Evolutionary conservation across 2,329 filamentous ascomycete species (phyloP).

Genomic region (Dryadomyces quercivorus): DNA sequence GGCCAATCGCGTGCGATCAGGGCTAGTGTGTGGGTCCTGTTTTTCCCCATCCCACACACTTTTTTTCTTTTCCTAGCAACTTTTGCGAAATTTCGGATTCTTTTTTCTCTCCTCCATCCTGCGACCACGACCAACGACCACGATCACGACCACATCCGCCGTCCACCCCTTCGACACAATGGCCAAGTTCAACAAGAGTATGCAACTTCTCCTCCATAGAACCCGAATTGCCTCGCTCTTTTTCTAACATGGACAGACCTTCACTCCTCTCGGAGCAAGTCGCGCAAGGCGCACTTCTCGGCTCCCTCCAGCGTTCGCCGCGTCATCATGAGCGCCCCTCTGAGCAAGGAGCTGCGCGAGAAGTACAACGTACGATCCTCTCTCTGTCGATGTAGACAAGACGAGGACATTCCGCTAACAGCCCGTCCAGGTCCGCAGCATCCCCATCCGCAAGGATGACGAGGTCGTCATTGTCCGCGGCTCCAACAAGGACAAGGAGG

Average conservation of each 20-base stretch:
- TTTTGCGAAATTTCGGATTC: neutral
- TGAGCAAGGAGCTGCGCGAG: conserved; percentile 94
- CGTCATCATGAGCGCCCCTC: conserved; percentile 90
- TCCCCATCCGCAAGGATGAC: conserved; percentile 96
- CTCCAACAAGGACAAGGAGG: conserved; percentile 93
- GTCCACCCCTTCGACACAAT: conserved; percentile 33
- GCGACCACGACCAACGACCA: neutral
- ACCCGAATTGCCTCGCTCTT: conserved; percentile 5
- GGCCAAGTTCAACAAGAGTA: conserved; percentile 57
- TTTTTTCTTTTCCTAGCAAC: neutral
- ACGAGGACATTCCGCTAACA: neutral
- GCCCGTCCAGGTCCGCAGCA: conserved; percentile 63
- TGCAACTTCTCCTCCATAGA: neutral
- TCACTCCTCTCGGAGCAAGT: conserved; percentile 89
- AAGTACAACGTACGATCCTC: conserved; percentile 80
- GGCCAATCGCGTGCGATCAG: neutral
- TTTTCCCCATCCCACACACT: conserved; percentile 1
- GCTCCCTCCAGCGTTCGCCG: conserved; percentile 91
- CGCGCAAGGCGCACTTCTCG: conserved; percentile 95
- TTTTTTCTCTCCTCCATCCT: conserved; percentile 1
- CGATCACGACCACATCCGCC: conserved; percentile 3
- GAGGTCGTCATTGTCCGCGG: conserved; percentile 89
- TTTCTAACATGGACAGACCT: conserved; percentile 32
- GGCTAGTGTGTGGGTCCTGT: neutral
- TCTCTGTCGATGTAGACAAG: neutral